These are phyloP conservation scores for Cynanchum wilfordii DNA, from an alignment of 257 asterid species.

Conservation along the genomic window DNA sequence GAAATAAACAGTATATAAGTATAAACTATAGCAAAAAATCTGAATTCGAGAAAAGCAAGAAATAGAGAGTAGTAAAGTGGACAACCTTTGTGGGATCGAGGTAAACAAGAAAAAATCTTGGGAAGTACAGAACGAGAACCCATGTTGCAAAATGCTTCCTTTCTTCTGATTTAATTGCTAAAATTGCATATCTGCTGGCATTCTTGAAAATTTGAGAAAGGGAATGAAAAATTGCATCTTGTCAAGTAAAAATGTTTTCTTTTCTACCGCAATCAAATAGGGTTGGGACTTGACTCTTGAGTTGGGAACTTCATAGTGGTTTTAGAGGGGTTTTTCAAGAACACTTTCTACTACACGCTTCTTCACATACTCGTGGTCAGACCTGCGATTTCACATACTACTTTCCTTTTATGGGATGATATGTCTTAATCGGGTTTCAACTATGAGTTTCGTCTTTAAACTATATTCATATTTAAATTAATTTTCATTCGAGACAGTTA, in stretches of 20 bases:
- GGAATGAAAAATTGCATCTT: not conserved
- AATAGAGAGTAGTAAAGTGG: not conserved
- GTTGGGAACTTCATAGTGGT: not conserved
- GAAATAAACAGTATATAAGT: not conserved
- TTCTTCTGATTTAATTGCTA: not conserved
- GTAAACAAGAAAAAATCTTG: slow-evolving; percentile 34
- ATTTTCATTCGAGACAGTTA: too few species aligned
- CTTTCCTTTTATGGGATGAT: too few species aligned
- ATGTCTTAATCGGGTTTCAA: too few species aligned
- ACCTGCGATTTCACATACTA: not conserved
- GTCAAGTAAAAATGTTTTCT: too few species aligned
- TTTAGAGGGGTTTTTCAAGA: slow-evolving; percentile 4
- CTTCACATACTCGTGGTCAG: not conserved
- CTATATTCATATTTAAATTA: too few species aligned
- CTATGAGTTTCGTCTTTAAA: too few species aligned
- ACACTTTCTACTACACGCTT: not conserved
- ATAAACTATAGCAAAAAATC: not conserved
- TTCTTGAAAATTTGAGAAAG: not conserved
- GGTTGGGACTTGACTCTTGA: not conserved
- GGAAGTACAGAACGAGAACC: slow-evolving; percentile 50
- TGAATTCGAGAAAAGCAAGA: not conserved
- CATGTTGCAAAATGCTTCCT: slow-evolving; percentile 31
- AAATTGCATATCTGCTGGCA: not conserved
- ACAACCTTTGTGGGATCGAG: slow-evolving; percentile 44
- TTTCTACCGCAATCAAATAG: not conserved